Evolutionary conservation across 192 early-diverging fungal species (phyloP).

Genomic region (Umbelopsis sp.): DNA sequence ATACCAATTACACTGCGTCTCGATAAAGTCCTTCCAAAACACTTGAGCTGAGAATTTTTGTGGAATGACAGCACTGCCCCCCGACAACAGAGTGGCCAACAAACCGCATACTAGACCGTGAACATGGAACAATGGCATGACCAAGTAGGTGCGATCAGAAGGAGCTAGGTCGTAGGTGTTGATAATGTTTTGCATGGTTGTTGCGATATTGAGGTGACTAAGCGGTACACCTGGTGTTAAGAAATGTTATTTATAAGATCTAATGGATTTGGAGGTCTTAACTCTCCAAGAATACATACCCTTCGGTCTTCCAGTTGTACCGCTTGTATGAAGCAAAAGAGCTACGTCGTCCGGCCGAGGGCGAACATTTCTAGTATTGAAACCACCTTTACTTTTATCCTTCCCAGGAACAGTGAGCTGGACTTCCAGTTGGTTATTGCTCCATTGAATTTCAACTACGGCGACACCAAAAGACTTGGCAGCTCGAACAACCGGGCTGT

Average conservation of each 20-base stretch:
- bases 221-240: constrained; percentile 67
- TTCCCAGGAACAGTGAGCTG: constrained; percentile 11
- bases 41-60: constrained; percentile 66
- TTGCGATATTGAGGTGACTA: constrained; percentile 73
- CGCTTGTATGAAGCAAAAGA: constrained; percentile 79
- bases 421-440: constrained; percentile 33
- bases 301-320: constrained; percentile 79
- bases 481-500: constrained; percentile 58
- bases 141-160: constrained; percentile 68
- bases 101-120: constrained; percentile 81
- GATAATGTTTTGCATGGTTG: constrained; percentile 74
- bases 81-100: constrained; percentile 69
- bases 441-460: constrained; percentile 64
- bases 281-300: constrained; percentile 33
- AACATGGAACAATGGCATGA: constrained; percentile 89
- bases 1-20: constrained; percentile 67
- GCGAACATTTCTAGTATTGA: constrained; percentile 10
- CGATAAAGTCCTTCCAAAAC: constrained; percentile 79
- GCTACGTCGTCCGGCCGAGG: constrained; percentile 63
- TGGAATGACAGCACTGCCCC: constrained; percentile 72
- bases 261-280: background rate
- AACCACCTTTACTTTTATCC: background rate
- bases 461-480: constrained; percentile 50
- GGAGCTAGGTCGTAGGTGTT: constrained; percentile 65
- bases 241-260: background rate